Base-by-base conservation (phyloP, 768 basidiomycete genomes). In the Aureoboletus auriporus region DNA sequence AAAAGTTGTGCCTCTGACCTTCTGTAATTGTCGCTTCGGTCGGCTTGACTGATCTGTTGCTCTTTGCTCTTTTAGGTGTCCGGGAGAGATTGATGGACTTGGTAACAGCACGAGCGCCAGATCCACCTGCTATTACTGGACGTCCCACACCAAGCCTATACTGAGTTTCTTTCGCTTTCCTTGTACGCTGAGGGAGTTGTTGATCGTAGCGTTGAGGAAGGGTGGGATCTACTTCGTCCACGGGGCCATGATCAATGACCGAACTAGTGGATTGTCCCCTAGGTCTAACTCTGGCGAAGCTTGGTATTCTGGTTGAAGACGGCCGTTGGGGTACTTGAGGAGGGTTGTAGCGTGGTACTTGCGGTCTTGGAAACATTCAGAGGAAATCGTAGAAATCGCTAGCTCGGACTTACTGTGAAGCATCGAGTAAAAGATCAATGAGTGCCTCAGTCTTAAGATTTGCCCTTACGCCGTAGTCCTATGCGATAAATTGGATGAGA, bases 381-480 rank as follows among this genome's bases (percentile, higher is more conserved):
- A 71, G 73, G 20, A 71, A 51, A 44, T 46, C 53, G 62, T 43
- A 67, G 64, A 36, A 65, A 67, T 42, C 71, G 70, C 26, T 70
- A 13, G 65, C 59, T 61, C 67, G 62, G 44, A 65, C 72, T 51
- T 60, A 69, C 53, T 65, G 68, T 28, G 69, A 67, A 13, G 73
- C 76, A 56, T 84, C 79, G 12, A 87, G 70, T 26, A 91, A 69
- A 14, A 87, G 72, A 61, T 89, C 84, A 59, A 91, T 88, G 53
- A 91, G 71, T 40, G 80, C 82, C 59, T 89, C 86, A 20, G 85
- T 79, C 71, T 87, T 90, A 61, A 89, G 76, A 67, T 90, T 90
- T 39, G 89, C 89, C 67, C 79, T 86, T 52, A 91, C 79, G 49
- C 87, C 86, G 60, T 84, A 81, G 57, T 89, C 85, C 87, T 91